Evolutionary conservation across 2,329 filamentous ascomycete genomes (phyloP).

Genomic region (Delphinella strobiligena): DNA sequence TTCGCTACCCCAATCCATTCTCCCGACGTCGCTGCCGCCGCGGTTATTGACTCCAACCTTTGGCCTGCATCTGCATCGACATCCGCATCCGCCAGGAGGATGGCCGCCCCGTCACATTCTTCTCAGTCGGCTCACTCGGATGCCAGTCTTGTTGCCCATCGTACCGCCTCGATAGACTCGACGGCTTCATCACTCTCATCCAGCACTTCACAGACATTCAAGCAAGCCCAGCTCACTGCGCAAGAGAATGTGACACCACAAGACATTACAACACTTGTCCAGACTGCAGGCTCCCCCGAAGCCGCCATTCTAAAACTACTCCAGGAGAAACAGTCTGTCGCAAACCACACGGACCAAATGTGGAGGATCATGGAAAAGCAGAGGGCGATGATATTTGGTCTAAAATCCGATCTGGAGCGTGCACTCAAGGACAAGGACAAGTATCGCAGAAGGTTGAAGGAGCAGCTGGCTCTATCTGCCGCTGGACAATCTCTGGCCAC

Average conservation of each 20-base stretch:
- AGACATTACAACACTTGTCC: conserved; percentile 69
- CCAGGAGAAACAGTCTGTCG: conserved; percentile 81
- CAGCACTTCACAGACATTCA: conserved; percentile 44
- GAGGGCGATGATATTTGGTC: conserved; percentile 77
- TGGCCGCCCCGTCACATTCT: not conserved
- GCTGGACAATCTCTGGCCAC: conserved; percentile 3
- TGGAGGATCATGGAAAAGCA: conserved; percentile 97
- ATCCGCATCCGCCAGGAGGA: not conserved
- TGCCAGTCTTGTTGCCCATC: conserved; percentile 30
- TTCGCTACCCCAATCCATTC: conserved; percentile 9
- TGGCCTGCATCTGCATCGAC: too few species aligned
- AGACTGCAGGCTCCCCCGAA: conserved; percentile 77
- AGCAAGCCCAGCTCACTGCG: conserved; percentile 44
- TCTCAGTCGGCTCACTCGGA: not conserved
- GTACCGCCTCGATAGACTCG: conserved; percentile 86
- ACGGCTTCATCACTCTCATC: conserved; percentile 57
- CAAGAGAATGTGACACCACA: conserved; percentile 49
- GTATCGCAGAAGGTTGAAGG: conserved; percentile 83
- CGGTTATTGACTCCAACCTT: conserved; percentile 12
- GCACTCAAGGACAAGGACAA: conserved; percentile 88
- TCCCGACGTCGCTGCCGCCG: conserved; percentile 10
- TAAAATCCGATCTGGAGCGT: conserved; percentile 89
- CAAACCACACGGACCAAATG: conserved; percentile 81
- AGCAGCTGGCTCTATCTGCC: conserved; percentile 40
- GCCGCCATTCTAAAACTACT: conserved; percentile 78